A percentile compares a stretch with the other conserved stretches of the same genome.
phyloP scores from a whole-genome alignment of 495 filamentous ascomycete species.

The Daldinia concentrica region DNA sequence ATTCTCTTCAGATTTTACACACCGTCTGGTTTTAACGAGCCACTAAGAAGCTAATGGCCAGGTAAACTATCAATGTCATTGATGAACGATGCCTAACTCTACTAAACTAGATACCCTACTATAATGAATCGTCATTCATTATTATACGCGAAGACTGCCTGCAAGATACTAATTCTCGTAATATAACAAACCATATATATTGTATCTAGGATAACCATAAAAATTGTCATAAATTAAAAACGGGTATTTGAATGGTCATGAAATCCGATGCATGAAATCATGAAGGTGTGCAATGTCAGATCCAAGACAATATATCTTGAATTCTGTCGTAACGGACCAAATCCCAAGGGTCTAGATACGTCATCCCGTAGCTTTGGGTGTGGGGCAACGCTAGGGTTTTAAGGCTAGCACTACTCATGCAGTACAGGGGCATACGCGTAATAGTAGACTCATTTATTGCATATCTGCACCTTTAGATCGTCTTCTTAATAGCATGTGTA shows the following conservation, averaged over 20 bases:
- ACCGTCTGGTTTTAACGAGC: neutral
- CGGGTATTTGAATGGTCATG: neutral
- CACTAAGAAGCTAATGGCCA: neutral
- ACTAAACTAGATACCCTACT: slow-evolving; percentile 14
- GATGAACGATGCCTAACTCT: neutral
- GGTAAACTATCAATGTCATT: neutral
- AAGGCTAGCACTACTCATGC: slow-evolving; percentile 7
- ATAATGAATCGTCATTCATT: slow-evolving; percentile 10
- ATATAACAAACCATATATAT: neutral
- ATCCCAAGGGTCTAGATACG: slow-evolving; percentile 17
- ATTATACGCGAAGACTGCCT: neutral
- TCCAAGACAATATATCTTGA: slow-evolving; percentile 25
- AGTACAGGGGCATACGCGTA: neutral
- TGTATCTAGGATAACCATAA: neutral
- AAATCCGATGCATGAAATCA: slow-evolving; percentile 7
- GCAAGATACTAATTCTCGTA: neutral
- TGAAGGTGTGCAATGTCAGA: slow-evolving; percentile 9
- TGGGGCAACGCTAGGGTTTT: slow-evolving; percentile 13
- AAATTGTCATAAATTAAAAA: neutral
- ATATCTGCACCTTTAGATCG: neutral
- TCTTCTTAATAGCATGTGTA: neutral
- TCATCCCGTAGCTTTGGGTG: slow-evolving; percentile 26
- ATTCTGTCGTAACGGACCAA: slow-evolving; percentile 14
- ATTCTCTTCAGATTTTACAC: neutral
- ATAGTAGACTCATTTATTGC: neutral